Conservation (phyloP, 177 flowering plant genomes). For the Vitis hybrid region DNA sequence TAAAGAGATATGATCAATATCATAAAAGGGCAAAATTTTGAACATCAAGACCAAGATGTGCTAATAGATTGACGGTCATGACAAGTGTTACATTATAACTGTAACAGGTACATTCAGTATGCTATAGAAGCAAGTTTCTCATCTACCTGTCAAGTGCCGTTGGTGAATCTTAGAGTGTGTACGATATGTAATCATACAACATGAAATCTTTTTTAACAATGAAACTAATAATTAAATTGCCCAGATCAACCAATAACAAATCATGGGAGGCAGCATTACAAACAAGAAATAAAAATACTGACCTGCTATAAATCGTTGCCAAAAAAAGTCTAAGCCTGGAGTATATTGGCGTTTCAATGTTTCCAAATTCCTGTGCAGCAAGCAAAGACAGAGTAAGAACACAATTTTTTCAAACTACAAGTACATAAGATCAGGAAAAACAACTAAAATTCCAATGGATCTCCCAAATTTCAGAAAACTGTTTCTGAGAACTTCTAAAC, state of each 20-base stretch:
- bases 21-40: neutral
- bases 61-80: neutral
- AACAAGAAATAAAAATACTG: conserved; percentile 7
- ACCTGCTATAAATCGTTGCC: conserved; percentile 78
- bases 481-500: neutral
- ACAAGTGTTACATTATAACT: neutral
- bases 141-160: neutral
- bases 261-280: neutral
- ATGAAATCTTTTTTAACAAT: neutral
- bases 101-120: neutral
- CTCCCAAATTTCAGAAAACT: neutral
- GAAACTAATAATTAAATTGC: neutral
- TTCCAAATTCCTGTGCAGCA: conserved; percentile 84
- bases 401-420: neutral
- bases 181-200: neutral
- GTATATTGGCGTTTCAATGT: conserved; percentile 81
- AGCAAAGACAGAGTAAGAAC: neutral
- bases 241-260: too few species aligned
- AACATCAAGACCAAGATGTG: neutral
- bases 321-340: conserved; percentile 76
- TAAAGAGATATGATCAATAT: conserved; percentile 13
- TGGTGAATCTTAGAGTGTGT: neutral
- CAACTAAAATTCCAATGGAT: neutral
- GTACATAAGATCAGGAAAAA: neutral
- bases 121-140: neutral